A percentile compares a stretch with the other conserved stretches of the same genome.
Evolutionary conservation across 768 basidiomycete species (phyloP).

Genomic region (Termitomyces sp.): DNA sequence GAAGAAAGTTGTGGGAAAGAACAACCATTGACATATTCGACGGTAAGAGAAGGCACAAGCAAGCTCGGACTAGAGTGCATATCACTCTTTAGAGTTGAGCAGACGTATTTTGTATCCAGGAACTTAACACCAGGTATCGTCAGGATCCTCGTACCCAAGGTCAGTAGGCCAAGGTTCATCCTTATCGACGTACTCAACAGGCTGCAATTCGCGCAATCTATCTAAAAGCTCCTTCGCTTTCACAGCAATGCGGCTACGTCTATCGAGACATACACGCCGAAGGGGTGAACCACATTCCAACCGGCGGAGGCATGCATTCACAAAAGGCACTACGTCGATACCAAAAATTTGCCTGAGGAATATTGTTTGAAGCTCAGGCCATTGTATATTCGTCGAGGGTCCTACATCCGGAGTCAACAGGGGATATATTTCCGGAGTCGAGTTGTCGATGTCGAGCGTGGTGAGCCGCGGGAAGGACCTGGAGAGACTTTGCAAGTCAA

Average conservation of each 20-base stretch:
- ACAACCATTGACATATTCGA: neutral
- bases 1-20: too few relatives aligned
- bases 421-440: conserved; percentile 23
- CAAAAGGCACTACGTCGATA: conserved; percentile 26
- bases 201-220: conserved; percentile 22
- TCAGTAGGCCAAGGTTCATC: conserved; percentile 31
- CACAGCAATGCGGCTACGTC: conserved; percentile 30
- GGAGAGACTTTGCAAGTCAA: conserved; percentile 26
- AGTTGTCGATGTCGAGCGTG: conserved; percentile 29
- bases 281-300: conserved; percentile 15
- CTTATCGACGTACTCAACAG: conserved; percentile 22
- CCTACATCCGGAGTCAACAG: conserved; percentile 20
- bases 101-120: neutral
- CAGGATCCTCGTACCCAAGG: conserved; percentile 32
- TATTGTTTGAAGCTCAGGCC: conserved; percentile 32
- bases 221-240: conserved; percentile 24
- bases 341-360: conserved; percentile 26
- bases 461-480: conserved; percentile 30
- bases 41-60: neutral
- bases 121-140: conserved; percentile 20
- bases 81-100: neutral
- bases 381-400: conserved; percentile 9
- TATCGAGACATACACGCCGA: conserved; percentile 26
- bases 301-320: conserved; percentile 25
- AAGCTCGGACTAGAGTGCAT: neutral